These are phyloP conservation scores for Amylocystis lapponica DNA, from an alignment of 768 basidiomycete species.

Conservation along the genomic window DNA sequence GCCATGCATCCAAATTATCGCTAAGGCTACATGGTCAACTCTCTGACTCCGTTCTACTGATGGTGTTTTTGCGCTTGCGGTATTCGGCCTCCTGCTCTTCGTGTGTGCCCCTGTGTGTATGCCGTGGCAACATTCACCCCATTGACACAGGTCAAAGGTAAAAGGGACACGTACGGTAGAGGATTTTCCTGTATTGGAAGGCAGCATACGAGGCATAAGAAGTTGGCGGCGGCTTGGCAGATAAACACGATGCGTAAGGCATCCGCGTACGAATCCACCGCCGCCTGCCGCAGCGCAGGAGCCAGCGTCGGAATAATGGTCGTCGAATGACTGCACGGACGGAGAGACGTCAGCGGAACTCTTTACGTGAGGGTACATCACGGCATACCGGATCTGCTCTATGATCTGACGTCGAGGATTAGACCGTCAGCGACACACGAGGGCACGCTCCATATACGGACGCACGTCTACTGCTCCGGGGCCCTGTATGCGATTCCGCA, in stretches of 20 bases:
- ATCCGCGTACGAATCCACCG: slow-evolving; percentile 71
- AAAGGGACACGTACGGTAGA: slow-evolving; percentile 37
- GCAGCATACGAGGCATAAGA: slow-evolving; percentile 62
- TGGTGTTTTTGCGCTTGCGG: slow-evolving; percentile 33
- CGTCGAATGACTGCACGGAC: slow-evolving; percentile 53
- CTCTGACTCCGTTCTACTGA: slow-evolving; percentile 7
- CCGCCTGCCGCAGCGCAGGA: slow-evolving; percentile 49
- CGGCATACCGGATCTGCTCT: slow-evolving; percentile 62
- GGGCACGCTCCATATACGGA: slow-evolving; percentile 9
- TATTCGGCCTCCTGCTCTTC: slow-evolving; percentile 58
- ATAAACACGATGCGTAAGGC: slow-evolving; percentile 82
- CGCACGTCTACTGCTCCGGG: slow-evolving; percentile 67
- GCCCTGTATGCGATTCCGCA: slow-evolving; percentile 72
- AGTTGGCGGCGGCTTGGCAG: slow-evolving; percentile 62
- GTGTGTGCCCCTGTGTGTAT: slow-evolving; percentile 47
- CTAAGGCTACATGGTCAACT: too few relatives aligned
- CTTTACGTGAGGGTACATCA: slow-evolving; percentile 7
- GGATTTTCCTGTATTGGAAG: slow-evolving; percentile 73
- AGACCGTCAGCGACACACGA: too few relatives aligned
- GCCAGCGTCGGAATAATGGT: slow-evolving; percentile 63
- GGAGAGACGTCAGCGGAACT: slow-evolving; percentile 1
- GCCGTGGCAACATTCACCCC: background rate
- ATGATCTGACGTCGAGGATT: slow-evolving; percentile 50
- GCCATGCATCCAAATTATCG: too few relatives aligned
- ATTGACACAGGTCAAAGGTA: background rate